These are phyloP conservation scores for Psilocybe subaeruginosa DNA, from an alignment of 768 basidiomycete genomes.

Conservation along the genomic window DNA sequence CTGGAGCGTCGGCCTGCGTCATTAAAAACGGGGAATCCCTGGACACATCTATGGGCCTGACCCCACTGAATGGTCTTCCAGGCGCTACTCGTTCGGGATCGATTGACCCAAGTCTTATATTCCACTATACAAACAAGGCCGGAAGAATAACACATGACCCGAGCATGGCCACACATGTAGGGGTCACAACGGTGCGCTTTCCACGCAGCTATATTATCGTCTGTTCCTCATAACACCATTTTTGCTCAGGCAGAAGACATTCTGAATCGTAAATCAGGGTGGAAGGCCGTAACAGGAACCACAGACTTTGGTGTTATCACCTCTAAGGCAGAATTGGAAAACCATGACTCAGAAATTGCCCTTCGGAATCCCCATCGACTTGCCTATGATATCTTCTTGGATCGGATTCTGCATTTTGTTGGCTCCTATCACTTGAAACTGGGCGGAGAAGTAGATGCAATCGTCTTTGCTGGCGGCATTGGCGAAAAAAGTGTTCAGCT, in stretches of 20 bases:
- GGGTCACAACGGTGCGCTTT: constrained; percentile 50
- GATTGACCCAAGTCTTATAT: constrained; percentile 86
- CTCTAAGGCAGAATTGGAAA: constrained; percentile 37
- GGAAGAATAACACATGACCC: constrained; percentile 60
- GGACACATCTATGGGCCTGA: constrained; percentile 93
- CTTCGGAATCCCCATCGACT: constrained; percentile 47
- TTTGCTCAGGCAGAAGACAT: constrained; percentile 64
- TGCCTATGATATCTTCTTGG: constrained; percentile 80
- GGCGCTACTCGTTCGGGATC: constrained; percentile 86
- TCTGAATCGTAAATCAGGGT: constrained; percentile 75
- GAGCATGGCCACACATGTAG: constrained; percentile 44
- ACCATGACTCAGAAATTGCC: constrained; percentile 24
- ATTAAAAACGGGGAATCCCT: constrained; percentile 73
- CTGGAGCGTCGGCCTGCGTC: constrained; percentile 85
- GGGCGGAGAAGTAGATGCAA: constrained; percentile 65
- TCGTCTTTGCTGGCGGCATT: constrained; percentile 89
- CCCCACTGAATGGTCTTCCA: constrained; percentile 85
- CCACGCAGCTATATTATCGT: neutral
- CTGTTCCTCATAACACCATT: neutral
- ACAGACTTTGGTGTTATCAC: constrained; percentile 81
- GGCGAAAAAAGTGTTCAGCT: constrained; percentile 76
- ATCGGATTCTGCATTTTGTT: constrained; percentile 72
- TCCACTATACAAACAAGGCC: constrained; percentile 71
- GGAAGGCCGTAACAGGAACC: constrained; percentile 79
- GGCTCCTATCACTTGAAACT: constrained; percentile 81